Conservation (phyloP, 441 rosid species). For the Arabidopsis hybrid region DNA sequence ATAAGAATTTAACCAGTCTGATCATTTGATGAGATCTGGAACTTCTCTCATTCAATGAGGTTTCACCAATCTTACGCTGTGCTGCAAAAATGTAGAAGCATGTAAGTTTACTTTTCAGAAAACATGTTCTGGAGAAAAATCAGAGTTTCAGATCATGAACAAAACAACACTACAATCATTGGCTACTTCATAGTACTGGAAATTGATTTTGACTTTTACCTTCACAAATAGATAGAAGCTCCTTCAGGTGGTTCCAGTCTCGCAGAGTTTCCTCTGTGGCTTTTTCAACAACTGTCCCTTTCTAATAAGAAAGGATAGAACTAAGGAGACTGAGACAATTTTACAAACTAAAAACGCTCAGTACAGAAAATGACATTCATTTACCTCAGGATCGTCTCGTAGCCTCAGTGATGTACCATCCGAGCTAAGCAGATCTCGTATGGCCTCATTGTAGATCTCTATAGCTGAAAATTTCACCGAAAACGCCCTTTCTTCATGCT, state of each 20-base stretch:
- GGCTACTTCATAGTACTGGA: constrained; percentile 7
- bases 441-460: constrained; percentile 96
- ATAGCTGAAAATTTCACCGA: constrained; percentile 83
- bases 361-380: constrained; percentile 22
- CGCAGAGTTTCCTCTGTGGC: constrained; percentile 77
- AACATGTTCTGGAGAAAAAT: neutral
- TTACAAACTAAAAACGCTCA: neutral
- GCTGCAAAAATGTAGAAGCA: constrained; percentile 48
- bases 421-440: constrained; percentile 77
- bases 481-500: constrained; percentile 93
- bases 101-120: neutral
- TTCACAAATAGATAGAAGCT: constrained; percentile 80
- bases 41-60: constrained; percentile 72
- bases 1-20: constrained; percentile 56
- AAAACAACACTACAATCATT: constrained; percentile 27
- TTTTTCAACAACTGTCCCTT: constrained; percentile 89
- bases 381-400: constrained; percentile 89
- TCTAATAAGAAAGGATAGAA: constrained; percentile 50
- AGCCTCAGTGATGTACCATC: constrained; percentile 76
- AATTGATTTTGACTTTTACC: constrained; percentile 48
- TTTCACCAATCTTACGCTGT: constrained; percentile 82
- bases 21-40: constrained; percentile 89
- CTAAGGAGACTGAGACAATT: constrained; percentile 21
- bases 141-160: neutral
- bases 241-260: constrained; percentile 78